These are phyloP conservation scores for Suillus alpinus DNA, from an alignment of 768 basidiomycete species.

Conservation along the genomic window DNA sequence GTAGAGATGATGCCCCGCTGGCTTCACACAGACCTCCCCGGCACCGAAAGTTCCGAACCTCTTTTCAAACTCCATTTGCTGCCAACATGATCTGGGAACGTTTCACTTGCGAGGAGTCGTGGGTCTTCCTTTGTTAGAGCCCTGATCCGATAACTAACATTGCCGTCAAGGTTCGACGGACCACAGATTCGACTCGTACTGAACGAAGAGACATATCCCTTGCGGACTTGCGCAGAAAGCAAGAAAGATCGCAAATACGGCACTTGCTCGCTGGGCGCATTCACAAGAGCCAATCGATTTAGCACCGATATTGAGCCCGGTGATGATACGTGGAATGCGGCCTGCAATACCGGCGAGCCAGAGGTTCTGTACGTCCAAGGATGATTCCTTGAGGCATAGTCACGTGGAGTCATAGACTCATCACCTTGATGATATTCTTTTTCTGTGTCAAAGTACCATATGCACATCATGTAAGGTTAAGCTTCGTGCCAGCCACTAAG, in stretches of 20 bases:
- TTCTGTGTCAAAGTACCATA: no score
- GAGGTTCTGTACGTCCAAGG: background rate
- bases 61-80: slow-evolving; percentile 34
- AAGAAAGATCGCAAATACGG: slow-evolving; percentile 24
- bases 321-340: slow-evolving; percentile 31
- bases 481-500: no score
- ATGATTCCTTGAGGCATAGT: background rate
- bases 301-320: slow-evolving; percentile 24
- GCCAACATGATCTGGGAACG: slow-evolving; percentile 38
- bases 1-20: slow-evolving; percentile 27
- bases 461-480: no score
- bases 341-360: slow-evolving; percentile 20
- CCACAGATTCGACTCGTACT: slow-evolving; percentile 35
- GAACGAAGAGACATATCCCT: slow-evolving; percentile 34
- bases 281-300: slow-evolving; percentile 21
- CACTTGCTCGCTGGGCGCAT: slow-evolving; percentile 31
- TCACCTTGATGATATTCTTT: no score
- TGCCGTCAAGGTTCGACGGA: slow-evolving; percentile 13
- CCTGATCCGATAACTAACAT: background rate
- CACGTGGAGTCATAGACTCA: no score
- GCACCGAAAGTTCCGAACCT: slow-evolving; percentile 30
- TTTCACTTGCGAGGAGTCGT: slow-evolving; percentile 30
- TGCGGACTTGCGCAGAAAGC: slow-evolving; percentile 25
- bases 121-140: background rate
- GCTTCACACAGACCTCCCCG: slow-evolving; percentile 23